A percentile compares a stretch with the other conserved stretches of the same genome.
phyloP scores from a whole-genome alignment of 306 rosid species.

The Carpinus fangiana region DNA sequence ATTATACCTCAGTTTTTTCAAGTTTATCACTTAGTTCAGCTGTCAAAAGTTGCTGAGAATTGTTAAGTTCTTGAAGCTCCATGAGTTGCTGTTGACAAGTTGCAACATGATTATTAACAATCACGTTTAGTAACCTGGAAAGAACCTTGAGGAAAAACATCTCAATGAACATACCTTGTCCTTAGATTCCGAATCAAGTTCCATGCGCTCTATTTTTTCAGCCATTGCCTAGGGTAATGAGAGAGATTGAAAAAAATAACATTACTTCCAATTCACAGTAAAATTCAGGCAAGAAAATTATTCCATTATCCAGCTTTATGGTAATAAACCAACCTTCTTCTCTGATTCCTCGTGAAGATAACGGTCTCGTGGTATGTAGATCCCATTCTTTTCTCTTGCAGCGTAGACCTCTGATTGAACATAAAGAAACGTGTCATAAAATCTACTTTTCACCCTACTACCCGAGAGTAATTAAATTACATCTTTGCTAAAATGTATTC shows the following conservation, averaged over 20 bases:
- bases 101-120: constrained; percentile 24
- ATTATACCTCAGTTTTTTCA: constrained; percentile 83
- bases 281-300: constrained; percentile 3
- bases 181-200: constrained; percentile 85
- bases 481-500: constrained; percentile 3
- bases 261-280: constrained; percentile 14
- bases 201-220: constrained; percentile 97
- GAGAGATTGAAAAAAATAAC: constrained; percentile 11
- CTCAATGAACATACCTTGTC: constrained; percentile 69
- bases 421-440: constrained; percentile 10
- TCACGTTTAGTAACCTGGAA: constrained; percentile 9
- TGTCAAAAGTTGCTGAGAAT: constrained; percentile 78
- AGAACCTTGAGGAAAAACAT: constrained; percentile 21
- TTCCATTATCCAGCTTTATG: background rate
- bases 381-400: constrained; percentile 99
- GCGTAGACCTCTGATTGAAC: constrained; percentile 81
- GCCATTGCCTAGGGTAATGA: constrained; percentile 75
- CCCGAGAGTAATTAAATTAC: background rate
- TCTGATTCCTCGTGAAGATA: constrained; percentile 95
- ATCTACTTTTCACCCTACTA: constrained; percentile 14
- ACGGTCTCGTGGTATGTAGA: constrained; percentile 98
- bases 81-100: constrained; percentile 64
- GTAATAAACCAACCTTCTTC: constrained; percentile 67
- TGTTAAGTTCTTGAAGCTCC: constrained; percentile 92
- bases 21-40: constrained; percentile 79